Base-by-base conservation (phyloP, 2,329 filamentous ascomycete species). In the Mycogone perniciosa region DNA sequence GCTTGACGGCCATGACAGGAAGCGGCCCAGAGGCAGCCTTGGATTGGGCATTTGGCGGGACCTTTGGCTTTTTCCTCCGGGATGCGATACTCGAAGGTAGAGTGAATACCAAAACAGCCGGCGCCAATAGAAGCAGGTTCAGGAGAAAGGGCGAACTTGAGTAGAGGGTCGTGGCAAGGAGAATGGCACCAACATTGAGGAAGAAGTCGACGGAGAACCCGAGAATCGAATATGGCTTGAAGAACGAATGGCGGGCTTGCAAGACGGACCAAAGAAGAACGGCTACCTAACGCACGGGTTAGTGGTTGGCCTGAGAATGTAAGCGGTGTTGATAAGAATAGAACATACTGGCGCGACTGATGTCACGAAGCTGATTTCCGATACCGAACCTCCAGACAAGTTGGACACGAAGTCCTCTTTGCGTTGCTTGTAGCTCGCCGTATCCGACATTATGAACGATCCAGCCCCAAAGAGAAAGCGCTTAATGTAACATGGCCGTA, bases 331-430 rank as follows among this genome's bases (percentile, higher is more conserved):
- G 8, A 29, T 4, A 33, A 20, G 35, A 7, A n/a, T 8, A 9
- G 13, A 50, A 56, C 63, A 54, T 80, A 96, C 93, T 64, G 91
- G 85, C 64, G 89, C 89, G 57, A 95, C 85, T 44, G 88, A 79
- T 44, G 88, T 89, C 59, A 97, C 88, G 60, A 81, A 79, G 67
- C 91, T 92, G 72, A 99, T 91, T 67, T 99, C 93, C 59, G 78
- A 73, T 54, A 95, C 84, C 31, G 83, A 79, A 53, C 93, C 89
- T 38, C 93, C 93, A 6, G 86, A 84, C 31, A 96, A 81, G 67
- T 90, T 88, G 49, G 92, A 96, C 63, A 99, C 93, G 67, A 96
- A 96, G 64, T 89, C 89, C 75, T 95, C 91, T 74, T 99, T 99
- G 59, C 86, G 78, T 62, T 86, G 81, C 72, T 96, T 99, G 76